Evolutionary conservation across 202 grass and related monocot genomes (phyloP).

Genomic region (Musa balbisiana): DNA sequence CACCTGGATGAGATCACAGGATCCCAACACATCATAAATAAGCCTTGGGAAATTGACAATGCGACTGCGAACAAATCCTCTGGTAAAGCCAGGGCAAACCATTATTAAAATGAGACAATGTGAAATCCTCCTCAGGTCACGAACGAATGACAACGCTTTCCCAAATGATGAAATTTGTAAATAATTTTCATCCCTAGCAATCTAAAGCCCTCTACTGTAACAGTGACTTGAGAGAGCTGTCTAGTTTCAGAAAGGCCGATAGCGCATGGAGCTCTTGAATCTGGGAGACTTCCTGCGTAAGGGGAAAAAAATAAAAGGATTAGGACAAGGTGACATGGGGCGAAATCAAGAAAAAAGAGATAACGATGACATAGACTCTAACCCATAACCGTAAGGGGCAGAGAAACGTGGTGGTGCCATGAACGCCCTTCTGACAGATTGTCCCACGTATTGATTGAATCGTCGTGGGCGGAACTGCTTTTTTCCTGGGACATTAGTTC

Average conservation of each 20-base stretch:
- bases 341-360: not conserved
- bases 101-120: too few species aligned
- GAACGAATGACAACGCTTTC: too few species aligned
- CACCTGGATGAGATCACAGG: too few species aligned
- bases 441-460: slow-evolving; percentile 40
- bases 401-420: slow-evolving; percentile 32
- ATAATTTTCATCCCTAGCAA: too few species aligned
- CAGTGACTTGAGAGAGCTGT: too few species aligned
- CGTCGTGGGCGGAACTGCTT: slow-evolving; percentile 50
- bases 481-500: slow-evolving; percentile 66
- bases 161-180: too few species aligned
- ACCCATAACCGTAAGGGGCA: slow-evolving; percentile 60
- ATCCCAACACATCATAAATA: too few species aligned
- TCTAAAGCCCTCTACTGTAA: too few species aligned
- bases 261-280: not conserved
- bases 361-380: not conserved
- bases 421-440: slow-evolving; percentile 56
- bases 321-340: not conserved
- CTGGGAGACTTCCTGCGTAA: not conserved
- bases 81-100: too few species aligned
- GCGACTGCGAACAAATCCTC: too few species aligned
- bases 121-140: too few species aligned
- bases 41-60: too few species aligned
- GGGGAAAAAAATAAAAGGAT: not conserved
- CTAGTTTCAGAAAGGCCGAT: not conserved